Evolutionary conservation across 345 rosid species (phyloP), one percentile per base, ranked within the genome.

Genomic region (Eucalyptus albens): DNA sequence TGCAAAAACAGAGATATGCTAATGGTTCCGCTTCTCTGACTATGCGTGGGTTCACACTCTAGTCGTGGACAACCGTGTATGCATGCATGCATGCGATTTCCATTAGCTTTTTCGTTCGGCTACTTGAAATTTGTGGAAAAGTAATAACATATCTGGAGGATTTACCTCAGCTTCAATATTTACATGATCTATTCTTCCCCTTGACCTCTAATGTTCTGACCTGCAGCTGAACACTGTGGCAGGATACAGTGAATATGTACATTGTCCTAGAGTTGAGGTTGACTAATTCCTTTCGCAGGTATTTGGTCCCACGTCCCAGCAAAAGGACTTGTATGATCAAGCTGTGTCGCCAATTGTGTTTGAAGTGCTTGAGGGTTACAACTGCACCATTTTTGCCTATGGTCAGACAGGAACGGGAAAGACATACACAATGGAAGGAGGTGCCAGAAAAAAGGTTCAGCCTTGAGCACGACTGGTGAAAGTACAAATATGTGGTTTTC

Each of bases 391-490:
- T 91, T 98, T 98, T 94, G 99, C 99, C 9, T 98, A 98, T 90
- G 99, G 99, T 86, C 99, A 98, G 91, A 98, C 99, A 9, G 99
- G 99, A 90, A 98, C 99, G 27, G 99, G 99, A 59, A 98, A 98
- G 91, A 98, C 99, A 29, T 98, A 98, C 93, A 98, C 99, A 3
- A 98, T 98, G 99, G 99, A 98, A 94, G 99, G 99, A 90, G 99
- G 98, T 89, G 96, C 95, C 40, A 94, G 99, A 93, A 98, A 96
- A 93, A 98, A 97, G 98, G 99, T 97, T 87, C 55, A 77, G 8
- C 31, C 51, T 49, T 26, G 56, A 15, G 50, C 80, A 22, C 21
- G 17, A 31, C 50, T n/a, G 16, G 49, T 53, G 86, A 44, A n/a
- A 85, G 40, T 50, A 47, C 22, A 51, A 29, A 10, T 29, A 19